Base-by-base conservation (phyloP, 2,329 filamentous ascomycete species). In the Colletotrichum sp. region DNA sequence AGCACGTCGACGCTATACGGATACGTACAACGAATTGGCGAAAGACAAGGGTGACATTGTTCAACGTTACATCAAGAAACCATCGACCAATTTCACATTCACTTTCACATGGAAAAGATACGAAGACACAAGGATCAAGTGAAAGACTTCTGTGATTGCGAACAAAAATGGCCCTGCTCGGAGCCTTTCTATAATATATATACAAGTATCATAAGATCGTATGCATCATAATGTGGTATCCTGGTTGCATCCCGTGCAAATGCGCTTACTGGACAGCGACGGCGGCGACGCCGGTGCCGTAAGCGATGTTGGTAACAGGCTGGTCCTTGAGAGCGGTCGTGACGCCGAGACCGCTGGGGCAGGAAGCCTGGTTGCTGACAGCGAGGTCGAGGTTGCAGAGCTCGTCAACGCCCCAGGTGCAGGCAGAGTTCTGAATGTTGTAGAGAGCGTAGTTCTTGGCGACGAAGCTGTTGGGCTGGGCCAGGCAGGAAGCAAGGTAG, bases 361-460 rank as follows among this genome's bases (percentile, higher is more conserved):
- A 92, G 30, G 78, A 80, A 10, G 90, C 84, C 84, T 91, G 90
- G 85, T 91, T 91, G 77, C 87, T 79, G 78, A 83, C 71, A 80
- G 84, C 83, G 79, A 90, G 81, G 80, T 90, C 84, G 36, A 90
- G 83, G 12, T 80, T 81, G 84, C 90, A 92, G 60, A 79, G 78
- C 84, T 92, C 90, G 78, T 92, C 86, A 63, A 84, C 83, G 71
- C 90, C 90, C 78, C 82, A 86, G 30, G 86, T 83, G 84, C 90
- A 91, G 55, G 85, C 80, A 48, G 87, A 79, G 80, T 91, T 89
- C 71, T 85, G 82, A 66, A 91, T 88, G 84, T 92, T 91, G 83
- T 86, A 87, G 21, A 91, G 85, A 65, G 85, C 82, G 82, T 90
- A 83, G 83, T 92, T 90, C 78, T 87, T 82, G 75, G 84, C 89